Conservation (phyloP, 805 yeast genomes). For the Kodamaea sagamina region DNA sequence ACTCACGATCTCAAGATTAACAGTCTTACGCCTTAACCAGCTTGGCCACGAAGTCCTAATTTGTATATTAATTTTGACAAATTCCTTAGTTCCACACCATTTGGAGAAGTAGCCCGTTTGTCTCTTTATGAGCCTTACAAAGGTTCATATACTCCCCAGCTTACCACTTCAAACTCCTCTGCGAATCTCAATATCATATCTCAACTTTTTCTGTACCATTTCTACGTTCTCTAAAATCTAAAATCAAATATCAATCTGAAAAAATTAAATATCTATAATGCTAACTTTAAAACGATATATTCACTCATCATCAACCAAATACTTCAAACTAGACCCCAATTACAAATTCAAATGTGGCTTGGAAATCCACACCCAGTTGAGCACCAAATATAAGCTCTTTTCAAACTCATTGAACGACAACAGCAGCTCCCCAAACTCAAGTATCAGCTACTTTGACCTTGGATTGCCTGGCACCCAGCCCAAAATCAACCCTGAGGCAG, state of each 20-base stretch:
- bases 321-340: conserved; percentile 20
- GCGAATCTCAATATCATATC: no score
- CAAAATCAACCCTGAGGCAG: conserved; percentile 68
- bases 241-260: no score
- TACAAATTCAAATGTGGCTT: conserved; percentile 72
- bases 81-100: no score
- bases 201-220: no score
- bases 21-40: conserved; percentile 24
- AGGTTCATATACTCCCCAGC: no score
- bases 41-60: conserved; percentile 22
- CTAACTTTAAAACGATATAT: conserved; percentile 5
- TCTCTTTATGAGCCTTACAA: no score
- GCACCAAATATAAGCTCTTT: conserved; percentile 73
- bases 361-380: conserved; percentile 90
- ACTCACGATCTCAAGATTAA: conserved; percentile 24
- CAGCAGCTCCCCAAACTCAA: conserved; percentile 60
- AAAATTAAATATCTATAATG: background rate
- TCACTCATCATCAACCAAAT: background rate
- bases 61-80: no score
- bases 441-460: conserved; percentile 76
- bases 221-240: no score
- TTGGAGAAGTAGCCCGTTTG: no score
- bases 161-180: no score
- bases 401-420: conserved; percentile 51
- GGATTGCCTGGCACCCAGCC: conserved; percentile 96